Conservation (phyloP, 371 early-diverging fungal species). For the Catenaria anguillulae region DNA sequence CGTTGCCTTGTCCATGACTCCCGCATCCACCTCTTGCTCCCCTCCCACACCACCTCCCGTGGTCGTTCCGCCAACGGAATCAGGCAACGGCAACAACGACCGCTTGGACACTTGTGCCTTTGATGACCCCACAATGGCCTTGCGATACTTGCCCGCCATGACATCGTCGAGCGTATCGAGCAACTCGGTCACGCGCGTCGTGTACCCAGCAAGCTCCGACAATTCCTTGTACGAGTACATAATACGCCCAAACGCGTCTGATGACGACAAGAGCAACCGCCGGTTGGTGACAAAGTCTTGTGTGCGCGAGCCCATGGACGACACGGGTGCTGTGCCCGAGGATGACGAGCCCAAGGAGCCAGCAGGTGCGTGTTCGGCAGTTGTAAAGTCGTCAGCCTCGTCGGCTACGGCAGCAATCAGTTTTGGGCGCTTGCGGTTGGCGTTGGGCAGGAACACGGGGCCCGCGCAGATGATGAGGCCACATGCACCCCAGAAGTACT, state of each 20-base stretch:
- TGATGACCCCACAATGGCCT: conserved; percentile 7
- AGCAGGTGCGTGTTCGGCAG: too few relatives aligned
- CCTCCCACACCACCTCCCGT: conserved; percentile 8
- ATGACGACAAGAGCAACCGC: conserved; percentile 57
- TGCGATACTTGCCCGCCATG: conserved; percentile 16
- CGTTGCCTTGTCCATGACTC: not conserved
- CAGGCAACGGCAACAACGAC: not conserved
- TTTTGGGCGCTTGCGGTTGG: not conserved
- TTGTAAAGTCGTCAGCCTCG: not conserved
- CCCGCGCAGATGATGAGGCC: conserved; percentile 76
- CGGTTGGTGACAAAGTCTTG: conserved; percentile 77
- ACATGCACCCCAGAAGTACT: conserved; percentile 88
- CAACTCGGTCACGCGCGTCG: conserved; percentile 21
- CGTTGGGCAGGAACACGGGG: conserved; percentile 62
- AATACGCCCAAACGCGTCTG: conserved; percentile 79
- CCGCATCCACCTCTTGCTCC: not conserved
- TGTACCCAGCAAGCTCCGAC: conserved; percentile 79
- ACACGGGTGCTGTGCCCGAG: too few relatives aligned
- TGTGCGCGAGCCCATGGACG: not conserved
- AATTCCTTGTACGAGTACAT: conserved; percentile 84
- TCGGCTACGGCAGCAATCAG: not conserved
- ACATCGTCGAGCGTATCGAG: conserved; percentile 18
- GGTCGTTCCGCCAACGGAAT: too few relatives aligned
- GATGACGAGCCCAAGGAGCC: too few relatives aligned
- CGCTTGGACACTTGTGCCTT: not conserved